phyloP scores from a whole-genome alignment of 2,329 filamentous ascomycete species.

The Gremmenia infestans region DNA sequence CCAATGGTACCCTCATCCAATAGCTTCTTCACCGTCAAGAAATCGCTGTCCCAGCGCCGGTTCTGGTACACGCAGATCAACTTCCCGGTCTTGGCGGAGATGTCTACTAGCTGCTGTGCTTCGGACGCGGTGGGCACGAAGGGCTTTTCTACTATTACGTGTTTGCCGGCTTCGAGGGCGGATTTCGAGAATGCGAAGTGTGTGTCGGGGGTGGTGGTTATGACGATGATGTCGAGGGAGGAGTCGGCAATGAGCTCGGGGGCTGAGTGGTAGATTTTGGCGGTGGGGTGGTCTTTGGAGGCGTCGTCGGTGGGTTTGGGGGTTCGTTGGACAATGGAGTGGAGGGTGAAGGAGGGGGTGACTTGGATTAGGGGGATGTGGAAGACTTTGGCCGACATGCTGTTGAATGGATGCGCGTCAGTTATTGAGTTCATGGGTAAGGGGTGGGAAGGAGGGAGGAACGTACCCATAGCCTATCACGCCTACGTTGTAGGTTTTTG shows the following conservation, averaged over 20 bases:
- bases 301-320: slow-evolving; percentile 62
- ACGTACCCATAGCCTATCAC: slow-evolving; percentile 50
- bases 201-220: slow-evolving; percentile 67
- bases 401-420: slow-evolving; percentile 11
- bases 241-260: slow-evolving; percentile 61
- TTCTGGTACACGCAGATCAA: slow-evolving; percentile 43
- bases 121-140: slow-evolving; percentile 69
- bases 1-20: slow-evolving; percentile 57
- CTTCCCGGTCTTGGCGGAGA: slow-evolving; percentile 35
- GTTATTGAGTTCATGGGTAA: not conserved
- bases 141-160: slow-evolving; percentile 78
- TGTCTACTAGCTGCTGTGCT: slow-evolving; percentile 53
- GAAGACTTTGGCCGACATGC: slow-evolving; percentile 69
- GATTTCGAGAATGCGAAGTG: slow-evolving; percentile 63
- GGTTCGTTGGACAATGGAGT: slow-evolving; percentile 71
- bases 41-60: slow-evolving; percentile 71
- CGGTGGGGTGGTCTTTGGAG: slow-evolving; percentile 58
- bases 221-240: slow-evolving; percentile 62
- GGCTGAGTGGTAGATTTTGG: slow-evolving; percentile 59
- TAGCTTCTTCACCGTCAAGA: slow-evolving; percentile 62
- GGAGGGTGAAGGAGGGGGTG: slow-evolving; percentile 60
- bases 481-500: slow-evolving; percentile 49
- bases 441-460: not conserved
- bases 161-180: slow-evolving; percentile 65
- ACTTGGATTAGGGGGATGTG: slow-evolving; percentile 73